Percentiles rank a stretch among this genome's conserved stretches.
phyloP scores from a whole-genome alignment of 2,329 filamentous ascomycete species.

The Lecanicillium sp. region DNA sequence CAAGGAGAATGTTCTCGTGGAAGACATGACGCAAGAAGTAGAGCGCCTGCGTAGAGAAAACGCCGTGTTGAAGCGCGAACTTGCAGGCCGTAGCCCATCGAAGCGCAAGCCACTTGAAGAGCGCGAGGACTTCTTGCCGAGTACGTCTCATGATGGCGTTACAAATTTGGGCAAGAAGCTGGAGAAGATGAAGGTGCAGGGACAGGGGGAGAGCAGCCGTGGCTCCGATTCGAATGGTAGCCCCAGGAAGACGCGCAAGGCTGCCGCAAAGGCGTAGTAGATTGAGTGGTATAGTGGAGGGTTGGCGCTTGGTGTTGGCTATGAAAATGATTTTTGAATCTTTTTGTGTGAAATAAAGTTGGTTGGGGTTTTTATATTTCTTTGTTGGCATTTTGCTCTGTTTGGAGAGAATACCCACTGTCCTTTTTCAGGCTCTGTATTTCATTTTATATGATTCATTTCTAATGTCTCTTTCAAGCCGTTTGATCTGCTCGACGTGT shows the following conservation, averaged over 20 bases:
- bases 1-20: conserved; percentile 54
- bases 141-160: conserved; percentile 15
- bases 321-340: background rate
- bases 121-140: conserved; percentile 34
- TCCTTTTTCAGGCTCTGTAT: too few relatives aligned
- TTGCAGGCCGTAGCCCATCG: conserved; percentile 53
- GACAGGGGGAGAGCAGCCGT: conserved; percentile 24
- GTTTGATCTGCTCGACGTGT: too few relatives aligned
- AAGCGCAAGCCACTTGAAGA: conserved; percentile 49
- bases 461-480: too few relatives aligned
- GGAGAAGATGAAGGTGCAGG: conserved; percentile 41
- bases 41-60: conserved; percentile 59
- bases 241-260: conserved; percentile 45
- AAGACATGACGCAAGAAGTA: conserved; percentile 63
- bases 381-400: too few relatives aligned
- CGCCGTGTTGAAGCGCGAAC: conserved; percentile 55
- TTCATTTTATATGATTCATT: too few relatives aligned
- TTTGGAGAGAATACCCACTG: too few relatives aligned
- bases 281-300: conserved; percentile 35
- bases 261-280: conserved; percentile 38
- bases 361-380: conserved; percentile 6
- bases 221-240: conserved; percentile 26
- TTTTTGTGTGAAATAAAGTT: conserved; percentile 3
- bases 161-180: conserved; percentile 36
- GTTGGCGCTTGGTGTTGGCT: background rate